Evolutionary conservation across 1,284 basidiomycete species (phyloP), one percentile per base, ranked within the genome.

Genomic region (Tylopilus orsonianus): DNA sequence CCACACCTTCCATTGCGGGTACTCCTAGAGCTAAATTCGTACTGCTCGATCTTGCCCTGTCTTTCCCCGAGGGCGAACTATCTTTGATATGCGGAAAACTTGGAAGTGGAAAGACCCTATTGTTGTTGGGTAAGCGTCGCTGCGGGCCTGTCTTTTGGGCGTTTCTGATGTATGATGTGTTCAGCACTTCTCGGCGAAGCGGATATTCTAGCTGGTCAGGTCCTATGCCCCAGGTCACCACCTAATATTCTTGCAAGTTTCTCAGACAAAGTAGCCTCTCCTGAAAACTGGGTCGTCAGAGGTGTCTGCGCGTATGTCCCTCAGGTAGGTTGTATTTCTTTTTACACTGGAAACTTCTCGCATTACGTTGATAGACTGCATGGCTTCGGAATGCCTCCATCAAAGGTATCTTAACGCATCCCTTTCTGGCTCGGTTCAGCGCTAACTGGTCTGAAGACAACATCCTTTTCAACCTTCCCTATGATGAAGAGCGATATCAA

Each of bases 381-480:
- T 94, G 91, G 91, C 77, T 97, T 29, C 84, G 93, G 48, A 97
- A 97, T 64, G 93, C 92, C 0, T 91, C 89, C 4, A 93, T 98
- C 67, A 87, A 87, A 77, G 85, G 85, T 85, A 48, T 18, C 7
- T 44, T 24, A 61, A 39, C 16, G 8, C 10, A 3, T 33, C 38
- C 24, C 22, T 41, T 42, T 27, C 13, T 12, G 29, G 4, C 33
- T 9, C 4, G 5, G 12, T 19, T 41, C 6, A 19, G 13, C 27
- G 13, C 49, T 66, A 14, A 65, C 37, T 19, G 23, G 10, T 43
- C 4, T 26, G 5, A 22, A 86, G 91, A 96, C 41, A 98, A 97
- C 58, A 96, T 97, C 55, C 69, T 97, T 19, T 98, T 98, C 69
- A 90, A 85, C 49, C 73, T 92, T 20, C 91, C 91, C 0, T 92